These are phyloP conservation scores for Capsicum pubescens DNA, from an alignment of 257 asterid species.

Conservation along the genomic window DNA sequence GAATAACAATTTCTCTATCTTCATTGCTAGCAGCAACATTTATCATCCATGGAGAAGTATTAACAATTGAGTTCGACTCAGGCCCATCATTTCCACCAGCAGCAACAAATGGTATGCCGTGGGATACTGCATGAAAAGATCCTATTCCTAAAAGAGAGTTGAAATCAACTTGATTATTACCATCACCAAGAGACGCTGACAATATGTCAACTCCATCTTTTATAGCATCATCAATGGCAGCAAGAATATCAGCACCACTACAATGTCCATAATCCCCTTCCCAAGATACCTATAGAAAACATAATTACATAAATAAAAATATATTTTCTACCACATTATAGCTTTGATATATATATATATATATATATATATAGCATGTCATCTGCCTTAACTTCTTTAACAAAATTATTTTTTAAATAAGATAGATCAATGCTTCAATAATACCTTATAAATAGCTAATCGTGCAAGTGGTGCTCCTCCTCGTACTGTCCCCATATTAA, in stretches of 20 bases:
- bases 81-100: slow-evolving; percentile 23
- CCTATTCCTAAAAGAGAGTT: not conserved
- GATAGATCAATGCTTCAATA: not conserved
- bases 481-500: not conserved
- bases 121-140: slow-evolving; percentile 15
- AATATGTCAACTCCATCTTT: not conserved
- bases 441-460: not conserved
- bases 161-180: not conserved
- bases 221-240: slow-evolving; percentile 12
- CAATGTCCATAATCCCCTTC: not conserved
- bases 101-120: slow-evolving; percentile 10
- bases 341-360: too few relatives aligned
- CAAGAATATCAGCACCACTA: not conserved
- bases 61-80: not conserved
- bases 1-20: not conserved
- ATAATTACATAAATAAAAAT: not conserved
- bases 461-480: slow-evolving; percentile 10
- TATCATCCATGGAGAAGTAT: slow-evolving; percentile 20
- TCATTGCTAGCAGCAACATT: not conserved
- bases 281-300: not conserved
- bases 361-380: too few relatives aligned
- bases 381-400: too few relatives aligned
- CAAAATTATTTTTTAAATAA: not conserved
- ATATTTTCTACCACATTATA: too few relatives aligned
- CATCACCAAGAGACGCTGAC: not conserved